Conservation (phyloP, 2,329 filamentous ascomycete genomes). For the Fusarium sp. region DNA sequence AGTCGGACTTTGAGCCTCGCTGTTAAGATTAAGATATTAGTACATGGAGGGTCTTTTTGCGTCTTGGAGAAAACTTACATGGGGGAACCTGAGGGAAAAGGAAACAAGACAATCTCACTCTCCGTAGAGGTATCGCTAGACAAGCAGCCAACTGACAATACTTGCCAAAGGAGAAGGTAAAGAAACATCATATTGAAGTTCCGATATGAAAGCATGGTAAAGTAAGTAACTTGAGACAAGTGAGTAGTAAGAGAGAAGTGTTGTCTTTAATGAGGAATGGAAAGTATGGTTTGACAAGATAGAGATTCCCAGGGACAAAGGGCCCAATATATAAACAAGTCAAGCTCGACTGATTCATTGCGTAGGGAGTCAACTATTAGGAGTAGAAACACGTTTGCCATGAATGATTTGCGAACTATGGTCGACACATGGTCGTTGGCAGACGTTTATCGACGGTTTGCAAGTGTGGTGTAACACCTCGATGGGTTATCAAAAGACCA, state of each 20-base stretch:
- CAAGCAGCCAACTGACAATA: background rate
- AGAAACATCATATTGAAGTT: background rate
- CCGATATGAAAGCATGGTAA: background rate
- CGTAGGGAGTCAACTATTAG: background rate
- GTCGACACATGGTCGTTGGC: background rate
- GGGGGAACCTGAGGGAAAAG: background rate
- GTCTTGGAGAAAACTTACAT: background rate
- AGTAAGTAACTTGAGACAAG: background rate
- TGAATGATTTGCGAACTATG: background rate
- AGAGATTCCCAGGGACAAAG: background rate
- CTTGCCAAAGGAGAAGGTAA: background rate
- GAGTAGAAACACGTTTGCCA: background rate
- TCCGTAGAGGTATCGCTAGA: background rate
- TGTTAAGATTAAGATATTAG: background rate
- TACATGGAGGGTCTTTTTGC: background rate
- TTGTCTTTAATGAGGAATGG: background rate
- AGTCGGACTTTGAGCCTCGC: background rate
- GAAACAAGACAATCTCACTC: background rate
- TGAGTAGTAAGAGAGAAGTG: background rate
- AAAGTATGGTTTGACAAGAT: background rate
- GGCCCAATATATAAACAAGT: background rate
- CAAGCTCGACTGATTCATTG: constrained; percentile 21
- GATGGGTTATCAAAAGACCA: background rate
- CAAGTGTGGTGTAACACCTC: background rate
- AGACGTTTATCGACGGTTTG: background rate